These are phyloP conservation scores for Microsporum audouinii DNA, from an alignment of 2,329 filamentous ascomycete species.

Conservation along the genomic window DNA sequence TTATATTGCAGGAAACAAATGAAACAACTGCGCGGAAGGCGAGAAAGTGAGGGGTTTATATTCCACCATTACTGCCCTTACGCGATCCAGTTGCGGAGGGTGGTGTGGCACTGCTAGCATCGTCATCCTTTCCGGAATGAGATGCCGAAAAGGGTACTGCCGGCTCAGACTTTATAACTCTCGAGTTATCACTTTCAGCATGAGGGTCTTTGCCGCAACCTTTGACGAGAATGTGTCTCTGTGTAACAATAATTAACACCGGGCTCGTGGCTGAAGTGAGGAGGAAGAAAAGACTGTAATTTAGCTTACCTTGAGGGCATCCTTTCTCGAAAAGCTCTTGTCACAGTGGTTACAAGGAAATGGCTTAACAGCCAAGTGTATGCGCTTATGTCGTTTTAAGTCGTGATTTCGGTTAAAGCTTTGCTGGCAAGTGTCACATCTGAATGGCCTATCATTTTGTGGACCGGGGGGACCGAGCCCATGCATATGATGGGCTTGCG, in stretches of 20 bases:
- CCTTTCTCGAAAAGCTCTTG: slow-evolving; percentile 93
- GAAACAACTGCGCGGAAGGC: neutral
- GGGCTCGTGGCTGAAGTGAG: neutral
- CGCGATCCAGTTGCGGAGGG: slow-evolving; percentile 2
- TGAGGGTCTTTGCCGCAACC: slow-evolving; percentile 42
- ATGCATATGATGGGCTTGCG: slow-evolving; percentile 25
- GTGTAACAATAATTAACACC: neutral
- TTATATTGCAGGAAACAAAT: neutral
- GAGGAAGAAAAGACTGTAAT: slow-evolving; percentile 1
- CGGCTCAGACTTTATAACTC: neutral
- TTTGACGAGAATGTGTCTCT: slow-evolving; percentile 55
- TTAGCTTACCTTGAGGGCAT: slow-evolving; percentile 75
- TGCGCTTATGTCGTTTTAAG: slow-evolving; percentile 87
- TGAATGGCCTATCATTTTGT: slow-evolving; percentile 75
- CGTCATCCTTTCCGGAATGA: neutral
- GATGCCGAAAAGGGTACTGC: neutral
- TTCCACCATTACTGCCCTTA: slow-evolving; percentile 5
- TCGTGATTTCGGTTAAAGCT: slow-evolving; percentile 96
- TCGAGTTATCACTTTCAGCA: neutral
- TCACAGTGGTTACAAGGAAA: slow-evolving; percentile 86
- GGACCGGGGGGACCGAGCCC: slow-evolving; percentile 43
- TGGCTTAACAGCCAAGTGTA: slow-evolving; percentile 89
- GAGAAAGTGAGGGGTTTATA: neutral
- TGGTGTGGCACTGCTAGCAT: neutral
- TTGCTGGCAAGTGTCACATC: slow-evolving; percentile 83